A percentile compares a stretch with the other conserved stretches of the same genome.
These are phyloP conservation scores for Dactylellina drechsleri DNA, from an alignment of 2,329 filamentous ascomycete genomes.

Conservation along the genomic window DNA sequence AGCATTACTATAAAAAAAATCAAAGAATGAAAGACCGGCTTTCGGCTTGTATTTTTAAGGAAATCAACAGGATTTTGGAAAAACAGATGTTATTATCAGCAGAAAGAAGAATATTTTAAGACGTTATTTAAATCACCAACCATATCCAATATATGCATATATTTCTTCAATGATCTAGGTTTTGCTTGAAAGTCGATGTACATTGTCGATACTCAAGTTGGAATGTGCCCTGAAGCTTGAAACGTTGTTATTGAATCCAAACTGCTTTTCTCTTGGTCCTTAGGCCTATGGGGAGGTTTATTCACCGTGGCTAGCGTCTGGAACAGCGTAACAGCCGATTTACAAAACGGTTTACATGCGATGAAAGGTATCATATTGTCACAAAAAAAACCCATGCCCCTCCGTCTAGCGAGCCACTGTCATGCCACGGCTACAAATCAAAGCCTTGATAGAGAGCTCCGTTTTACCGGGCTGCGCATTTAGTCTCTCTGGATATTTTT, in stretches of 20 bases:
- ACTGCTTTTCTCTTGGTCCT: not conserved
- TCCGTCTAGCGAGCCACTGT: not conserved
- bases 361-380: too few species aligned
- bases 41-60: not conserved
- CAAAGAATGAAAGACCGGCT: not conserved
- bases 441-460: not conserved
- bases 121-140: not conserved
- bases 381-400: not conserved
- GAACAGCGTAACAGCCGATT: not conserved
- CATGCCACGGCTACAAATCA: not conserved
- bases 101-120: not conserved
- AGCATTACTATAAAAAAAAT: not conserved
- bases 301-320: not conserved
- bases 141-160: not conserved
- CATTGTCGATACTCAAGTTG: not conserved
- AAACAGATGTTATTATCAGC: not conserved
- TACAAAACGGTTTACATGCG: too few species aligned
- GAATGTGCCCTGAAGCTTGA: not conserved
- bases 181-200: not conserved
- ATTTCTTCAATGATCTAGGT: not conserved
- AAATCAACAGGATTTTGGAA: constrained; percentile 1
- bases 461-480: not conserved
- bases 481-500: not conserved
- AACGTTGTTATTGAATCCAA: not conserved
- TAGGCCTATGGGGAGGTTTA: not conserved